These are phyloP conservation scores for Citrus sinensis DNA, from an alignment of 345 rosid species.

Conservation along the genomic window DVS_A1.0 CM039166.1:18806001-18806500, in stretches of 20 bases:
- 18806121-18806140: background rate
- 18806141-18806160: slow-evolving; percentile 91
- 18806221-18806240: slow-evolving; percentile 93
- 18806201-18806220: slow-evolving; percentile 45
- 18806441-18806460: slow-evolving; percentile 35
- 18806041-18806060: too few species aligned
- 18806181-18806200: slow-evolving; percentile 54
- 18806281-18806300: slow-evolving; percentile 16
- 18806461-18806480: slow-evolving; percentile 23
- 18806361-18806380: slow-evolving; percentile 77
- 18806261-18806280: slow-evolving; percentile 39
- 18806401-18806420: slow-evolving; percentile 58
- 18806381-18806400: slow-evolving; percentile 62
- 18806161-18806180: slow-evolving; percentile 93
- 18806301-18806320: slow-evolving; percentile 35
- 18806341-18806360: slow-evolving; percentile 60
- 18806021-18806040: too few species aligned
- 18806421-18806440: slow-evolving; percentile 39
- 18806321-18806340: slow-evolving; percentile 61
- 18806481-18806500: slow-evolving; percentile 79
- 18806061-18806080: too few species aligned
- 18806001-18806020: too few species aligned
- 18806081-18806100: too few species aligned
- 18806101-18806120: too few species aligned
- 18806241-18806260: slow-evolving; percentile 68